Evolutionary conservation across 805 yeast genomes (phyloP).

Genomic region (Lachancea fermentati): DNA sequence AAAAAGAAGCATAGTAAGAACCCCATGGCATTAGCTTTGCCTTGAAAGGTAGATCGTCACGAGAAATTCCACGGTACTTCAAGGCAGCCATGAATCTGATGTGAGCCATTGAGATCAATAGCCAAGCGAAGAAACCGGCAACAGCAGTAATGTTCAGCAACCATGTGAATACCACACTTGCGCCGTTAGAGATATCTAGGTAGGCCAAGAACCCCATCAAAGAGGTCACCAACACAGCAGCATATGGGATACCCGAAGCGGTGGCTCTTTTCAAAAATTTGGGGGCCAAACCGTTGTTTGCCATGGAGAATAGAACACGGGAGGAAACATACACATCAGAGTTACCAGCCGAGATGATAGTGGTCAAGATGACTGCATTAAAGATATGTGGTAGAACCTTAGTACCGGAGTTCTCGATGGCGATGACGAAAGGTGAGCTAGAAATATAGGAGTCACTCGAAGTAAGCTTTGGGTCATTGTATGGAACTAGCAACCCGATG

Average conservation of each 20-base stretch:
- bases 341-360: conserved; percentile 72
- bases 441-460: conserved; percentile 38
- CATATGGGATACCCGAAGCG: conserved; percentile 54
- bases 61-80: conserved; percentile 53
- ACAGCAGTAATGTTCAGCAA: conserved; percentile 69
- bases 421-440: conserved; percentile 67
- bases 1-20: conserved; percentile 56
- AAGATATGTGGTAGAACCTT: conserved; percentile 59
- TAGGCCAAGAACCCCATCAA: conserved; percentile 59
- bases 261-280: conserved; percentile 44
- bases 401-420: conserved; percentile 66
- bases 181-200: conserved; percentile 48
- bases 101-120: conserved; percentile 57
- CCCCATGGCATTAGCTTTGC: conserved; percentile 61
- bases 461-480: conserved; percentile 48
- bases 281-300: conserved; percentile 54
- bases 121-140: conserved; percentile 71
- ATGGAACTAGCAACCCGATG: conserved; percentile 66
- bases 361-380: conserved; percentile 62
- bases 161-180: conserved; percentile 62
- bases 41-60: conserved; percentile 68
- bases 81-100: conserved; percentile 64
- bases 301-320: conserved; percentile 56
- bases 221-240: conserved; percentile 52
- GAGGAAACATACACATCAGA: conserved; percentile 70